Percentiles rank a stretch among this genome's conserved stretches.
Conservation (phyloP, 257 asterid genomes). For the Cinchona pubescens region DNA sequence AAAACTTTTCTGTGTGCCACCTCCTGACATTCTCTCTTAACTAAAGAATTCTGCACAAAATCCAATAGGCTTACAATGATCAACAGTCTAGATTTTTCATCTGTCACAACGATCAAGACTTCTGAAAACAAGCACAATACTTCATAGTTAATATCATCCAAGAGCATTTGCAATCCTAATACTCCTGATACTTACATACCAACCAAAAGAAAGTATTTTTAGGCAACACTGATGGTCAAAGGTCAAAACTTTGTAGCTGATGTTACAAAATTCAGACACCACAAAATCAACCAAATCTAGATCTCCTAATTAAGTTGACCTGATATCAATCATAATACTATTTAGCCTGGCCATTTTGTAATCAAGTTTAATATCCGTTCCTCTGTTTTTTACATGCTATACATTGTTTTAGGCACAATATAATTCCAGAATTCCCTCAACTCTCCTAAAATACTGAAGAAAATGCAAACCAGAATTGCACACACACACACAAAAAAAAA, state of each 20-base stretch:
- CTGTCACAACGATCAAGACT: slow-evolving; percentile 10
- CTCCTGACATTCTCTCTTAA: slow-evolving; percentile 65
- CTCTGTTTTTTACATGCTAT: neutral
- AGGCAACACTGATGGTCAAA: neutral
- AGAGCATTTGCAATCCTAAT: slow-evolving; percentile 5
- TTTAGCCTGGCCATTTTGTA: neutral
- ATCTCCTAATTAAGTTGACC: slow-evolving; percentile 16
- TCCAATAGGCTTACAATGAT: slow-evolving; percentile 10
- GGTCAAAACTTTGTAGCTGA: slow-evolving; percentile 1
- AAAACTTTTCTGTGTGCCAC: slow-evolving; percentile 79
- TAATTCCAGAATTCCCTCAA: neutral
- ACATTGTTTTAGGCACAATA: neutral
- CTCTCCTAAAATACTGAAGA: neutral
- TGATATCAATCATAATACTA: neutral
- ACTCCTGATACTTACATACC: neutral
- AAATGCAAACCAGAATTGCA: slow-evolving; percentile 2
- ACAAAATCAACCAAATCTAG: slow-evolving; percentile 4
- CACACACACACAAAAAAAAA: neutral
- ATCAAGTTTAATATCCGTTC: neutral
- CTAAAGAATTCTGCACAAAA: slow-evolving; percentile 29
- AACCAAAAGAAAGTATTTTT: slow-evolving; percentile 4
- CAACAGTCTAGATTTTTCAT: slow-evolving; percentile 12
- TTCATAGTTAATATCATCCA: neutral
- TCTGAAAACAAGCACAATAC: slow-evolving; percentile 5
- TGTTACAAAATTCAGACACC: slow-evolving; percentile 15